phyloP scores from a whole-genome alignment of 441 rosid genomes.

The Euphorbia celastroides region DNA sequence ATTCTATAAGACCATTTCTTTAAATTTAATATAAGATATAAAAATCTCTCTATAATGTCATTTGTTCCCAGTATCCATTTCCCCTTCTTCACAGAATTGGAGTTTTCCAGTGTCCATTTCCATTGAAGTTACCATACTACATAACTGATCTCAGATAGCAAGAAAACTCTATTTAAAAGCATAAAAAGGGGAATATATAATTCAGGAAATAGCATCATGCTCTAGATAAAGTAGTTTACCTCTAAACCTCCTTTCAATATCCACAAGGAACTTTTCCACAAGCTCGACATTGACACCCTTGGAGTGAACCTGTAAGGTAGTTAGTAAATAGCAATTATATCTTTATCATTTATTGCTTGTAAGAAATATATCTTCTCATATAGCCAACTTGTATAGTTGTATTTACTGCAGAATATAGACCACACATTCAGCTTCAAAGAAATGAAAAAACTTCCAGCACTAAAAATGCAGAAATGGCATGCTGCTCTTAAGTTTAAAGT shows the following conservation, averaged over 20 bases:
- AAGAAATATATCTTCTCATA: neutral
- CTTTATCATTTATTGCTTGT: neutral
- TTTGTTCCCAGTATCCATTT: neutral
- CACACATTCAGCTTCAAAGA: neutral
- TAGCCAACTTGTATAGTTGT: neutral
- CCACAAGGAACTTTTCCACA: conserved; percentile 69
- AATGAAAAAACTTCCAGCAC: neutral
- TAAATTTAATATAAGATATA: no score
- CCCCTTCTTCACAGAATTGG: neutral
- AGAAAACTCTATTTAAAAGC: neutral
- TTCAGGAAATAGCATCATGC: neutral
- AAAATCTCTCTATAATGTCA: no score
- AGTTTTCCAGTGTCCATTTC: neutral
- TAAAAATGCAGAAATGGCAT: conserved; percentile 2
- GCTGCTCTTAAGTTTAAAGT: neutral
- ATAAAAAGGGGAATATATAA: neutral
- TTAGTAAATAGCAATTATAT: neutral
- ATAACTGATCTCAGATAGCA: neutral
- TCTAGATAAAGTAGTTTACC: conserved; percentile 34
- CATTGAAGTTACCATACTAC: neutral
- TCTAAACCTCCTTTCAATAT: conserved; percentile 60
- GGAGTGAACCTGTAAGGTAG: conserved; percentile 65
- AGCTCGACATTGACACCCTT: conserved; percentile 66
- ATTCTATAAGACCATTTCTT: no score
- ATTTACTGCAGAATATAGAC: conserved; percentile 7